Evolutionary conservation across 805 yeast genomes (phyloP).

Genomic region (Isabelozyma rhagii): DNA sequence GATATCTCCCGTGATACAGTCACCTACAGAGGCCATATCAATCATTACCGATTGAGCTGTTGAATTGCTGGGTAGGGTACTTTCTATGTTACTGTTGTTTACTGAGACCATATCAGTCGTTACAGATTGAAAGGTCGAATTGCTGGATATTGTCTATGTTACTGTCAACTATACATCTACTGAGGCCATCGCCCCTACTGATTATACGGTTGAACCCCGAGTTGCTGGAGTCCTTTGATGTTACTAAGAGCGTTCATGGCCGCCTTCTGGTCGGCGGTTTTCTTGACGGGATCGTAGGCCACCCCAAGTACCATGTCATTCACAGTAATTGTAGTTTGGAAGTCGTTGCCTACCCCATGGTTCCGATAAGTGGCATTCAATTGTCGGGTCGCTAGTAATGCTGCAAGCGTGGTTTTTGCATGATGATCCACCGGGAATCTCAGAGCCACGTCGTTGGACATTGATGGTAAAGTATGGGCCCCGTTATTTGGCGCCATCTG

Average conservation of each 20-base stretch:
- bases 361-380: conserved; percentile 30
- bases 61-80: too few relatives aligned
- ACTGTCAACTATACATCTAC: too few relatives aligned
- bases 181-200: background rate
- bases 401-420: conserved; percentile 30
- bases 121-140: too few relatives aligned
- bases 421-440: conserved; percentile 11
- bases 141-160: too few relatives aligned
- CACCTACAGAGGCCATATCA: too few relatives aligned
- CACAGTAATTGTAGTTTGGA: conserved; percentile 23
- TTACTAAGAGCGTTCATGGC: conserved; percentile 29
- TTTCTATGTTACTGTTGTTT: too few relatives aligned
- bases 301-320: conserved; percentile 29
- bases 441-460: background rate
- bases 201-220: conserved; percentile 3
- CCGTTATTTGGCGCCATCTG: background rate
- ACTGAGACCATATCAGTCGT: too few relatives aligned
- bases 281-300: conserved; percentile 30
- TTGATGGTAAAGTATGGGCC: background rate
- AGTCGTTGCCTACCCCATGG: conserved; percentile 14
- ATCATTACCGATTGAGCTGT: too few relatives aligned
- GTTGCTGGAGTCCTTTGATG: conserved; percentile 4
- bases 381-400: conserved; percentile 17
- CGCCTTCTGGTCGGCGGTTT: conserved; percentile 36
- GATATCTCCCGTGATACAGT: too few relatives aligned